A percentile compares a stretch with the other conserved stretches of the same genome.
These are phyloP conservation scores for Umbelopsis ramanniana DNA, from an alignment of 192 early-diverging fungal species.

Conservation along the genomic window DNA sequence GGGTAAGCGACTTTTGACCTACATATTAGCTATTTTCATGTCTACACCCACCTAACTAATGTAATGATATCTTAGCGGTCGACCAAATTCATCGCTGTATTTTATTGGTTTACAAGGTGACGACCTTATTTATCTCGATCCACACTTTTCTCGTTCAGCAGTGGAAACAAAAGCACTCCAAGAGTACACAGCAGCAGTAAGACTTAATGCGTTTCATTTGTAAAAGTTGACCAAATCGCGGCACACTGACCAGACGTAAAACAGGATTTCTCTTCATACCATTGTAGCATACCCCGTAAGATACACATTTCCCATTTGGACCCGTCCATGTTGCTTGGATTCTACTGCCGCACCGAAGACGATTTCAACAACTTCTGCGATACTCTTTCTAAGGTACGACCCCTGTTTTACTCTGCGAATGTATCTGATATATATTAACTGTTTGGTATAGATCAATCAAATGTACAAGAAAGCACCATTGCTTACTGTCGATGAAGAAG, in stretches of 20 bases:
- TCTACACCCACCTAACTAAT: neutral
- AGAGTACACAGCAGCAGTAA: slow-evolving; percentile 57
- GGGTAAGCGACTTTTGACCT: slow-evolving; percentile 60
- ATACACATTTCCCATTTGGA: slow-evolving; percentile 81
- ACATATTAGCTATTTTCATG: neutral
- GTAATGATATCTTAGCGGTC: slow-evolving; percentile 63
- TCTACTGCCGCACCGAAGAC: slow-evolving; percentile 65
- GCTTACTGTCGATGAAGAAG: slow-evolving; percentile 67
- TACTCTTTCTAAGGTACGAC: slow-evolving; percentile 47
- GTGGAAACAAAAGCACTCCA: slow-evolving; percentile 53
- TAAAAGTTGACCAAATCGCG: neutral
- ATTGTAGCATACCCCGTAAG: slow-evolving; percentile 76
- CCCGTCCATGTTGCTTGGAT: slow-evolving; percentile 94
- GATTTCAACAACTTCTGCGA: slow-evolving; percentile 69
- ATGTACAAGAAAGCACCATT: slow-evolving; percentile 50
- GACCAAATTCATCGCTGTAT: slow-evolving; percentile 93
- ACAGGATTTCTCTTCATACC: slow-evolving; percentile 80
- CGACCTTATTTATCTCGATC: slow-evolving; percentile 90
- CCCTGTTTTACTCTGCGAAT: slow-evolving; percentile 23
- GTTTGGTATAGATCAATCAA: slow-evolving; percentile 38
- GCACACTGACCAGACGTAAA: neutral
- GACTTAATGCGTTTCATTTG: neutral
- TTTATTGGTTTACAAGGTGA: slow-evolving; percentile 87
- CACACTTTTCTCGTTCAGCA: slow-evolving; percentile 82
- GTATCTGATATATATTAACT: neutral